These are phyloP conservation scores for Candida tibetensis DNA, from an alignment of 805 yeast species.

Conservation along the genomic window DNA sequence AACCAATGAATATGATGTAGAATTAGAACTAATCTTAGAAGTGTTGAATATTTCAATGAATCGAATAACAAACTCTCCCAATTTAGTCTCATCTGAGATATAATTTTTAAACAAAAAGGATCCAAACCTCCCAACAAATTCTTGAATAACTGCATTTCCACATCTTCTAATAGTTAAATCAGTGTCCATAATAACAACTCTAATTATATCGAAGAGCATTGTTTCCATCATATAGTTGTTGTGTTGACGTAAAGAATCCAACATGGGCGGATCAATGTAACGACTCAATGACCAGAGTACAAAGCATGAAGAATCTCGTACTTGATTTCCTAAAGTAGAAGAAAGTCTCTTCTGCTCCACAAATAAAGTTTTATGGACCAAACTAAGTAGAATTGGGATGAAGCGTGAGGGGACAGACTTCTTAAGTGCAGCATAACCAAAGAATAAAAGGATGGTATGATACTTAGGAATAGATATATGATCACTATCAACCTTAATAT, in stretches of 20 bases:
- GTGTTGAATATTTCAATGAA: conserved; percentile 61
- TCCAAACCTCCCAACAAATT: conserved; percentile 75
- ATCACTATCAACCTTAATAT: conserved; percentile 23
- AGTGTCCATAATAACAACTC: conserved; percentile 62
- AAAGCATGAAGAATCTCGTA: conserved; percentile 84
- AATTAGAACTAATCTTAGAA: conserved; percentile 24
- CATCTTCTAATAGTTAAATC: conserved; percentile 78
- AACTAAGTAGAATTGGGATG: conserved; percentile 25
- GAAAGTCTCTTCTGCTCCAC: conserved; percentile 57
- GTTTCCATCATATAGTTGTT: conserved; percentile 15
- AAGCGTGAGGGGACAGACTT: conserved; percentile 21
- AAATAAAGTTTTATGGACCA: conserved; percentile 47
- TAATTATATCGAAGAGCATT: conserved; percentile 39
- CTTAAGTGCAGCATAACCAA: conserved; percentile 45
- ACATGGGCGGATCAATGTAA: conserved; percentile 19
- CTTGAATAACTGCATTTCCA: conserved; percentile 84
- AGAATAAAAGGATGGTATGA: conserved; percentile 57
- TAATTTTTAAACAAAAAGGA: conserved; percentile 27
- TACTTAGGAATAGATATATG: conserved; percentile 40
- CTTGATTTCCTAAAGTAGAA: conserved; percentile 57
- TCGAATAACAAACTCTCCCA: conserved; percentile 40
- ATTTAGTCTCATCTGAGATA: conserved; percentile 3
- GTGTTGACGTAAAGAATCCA: background rate
- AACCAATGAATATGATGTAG: conserved; percentile 15
- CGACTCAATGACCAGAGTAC: conserved; percentile 76